Conservation (phyloP, 495 filamentous ascomycete genomes). For the Stereocaulon alpinum region DNA sequence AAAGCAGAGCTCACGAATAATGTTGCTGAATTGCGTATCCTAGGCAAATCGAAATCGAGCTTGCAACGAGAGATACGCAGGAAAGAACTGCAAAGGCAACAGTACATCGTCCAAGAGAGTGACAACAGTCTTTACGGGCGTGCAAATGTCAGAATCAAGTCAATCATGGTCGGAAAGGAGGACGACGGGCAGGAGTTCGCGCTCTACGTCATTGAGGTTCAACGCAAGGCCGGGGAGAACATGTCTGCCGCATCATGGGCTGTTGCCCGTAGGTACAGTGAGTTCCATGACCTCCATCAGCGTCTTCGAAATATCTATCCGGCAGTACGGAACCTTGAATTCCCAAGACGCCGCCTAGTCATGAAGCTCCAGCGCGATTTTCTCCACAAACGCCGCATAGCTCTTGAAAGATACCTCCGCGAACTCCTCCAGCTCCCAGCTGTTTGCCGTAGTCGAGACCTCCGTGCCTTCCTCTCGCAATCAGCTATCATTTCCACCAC, state of each 20-base stretch:
- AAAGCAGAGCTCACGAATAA: slow-evolving; percentile 98
- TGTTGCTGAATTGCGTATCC: slow-evolving; percentile 78
- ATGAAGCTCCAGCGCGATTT: slow-evolving; percentile 96
- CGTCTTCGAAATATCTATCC: slow-evolving; percentile 74
- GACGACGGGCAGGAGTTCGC: slow-evolving; percentile 91
- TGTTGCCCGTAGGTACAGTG: slow-evolving; percentile 77
- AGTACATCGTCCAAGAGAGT: slow-evolving; percentile 95
- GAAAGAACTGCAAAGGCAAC: slow-evolving; percentile 92
- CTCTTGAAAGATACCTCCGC: slow-evolving; percentile 77
- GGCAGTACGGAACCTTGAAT: slow-evolving; percentile 78
- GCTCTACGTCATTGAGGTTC: slow-evolving; percentile 85
- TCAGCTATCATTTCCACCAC: slow-evolving; percentile 51
- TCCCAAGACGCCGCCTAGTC: slow-evolving; percentile 82
- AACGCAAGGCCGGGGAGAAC: slow-evolving; percentile 77
- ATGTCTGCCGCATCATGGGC: slow-evolving; percentile 79
- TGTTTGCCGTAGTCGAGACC: slow-evolving; percentile 84
- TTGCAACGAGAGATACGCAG: slow-evolving; percentile 83
- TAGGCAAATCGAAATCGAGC: slow-evolving; percentile 89
- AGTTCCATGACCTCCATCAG: slow-evolving; percentile 93
- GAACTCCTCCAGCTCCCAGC: slow-evolving; percentile 79
- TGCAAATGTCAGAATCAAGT: slow-evolving; percentile 77
- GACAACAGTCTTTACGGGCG: slow-evolving; percentile 96
- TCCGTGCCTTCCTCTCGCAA: slow-evolving; percentile 89
- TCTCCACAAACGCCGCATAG: slow-evolving; percentile 71
- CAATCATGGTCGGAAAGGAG: slow-evolving; percentile 82